Evolutionary conservation across 768 basidiomycete genomes (phyloP), one percentile per base, ranked within the genome.

Genomic region (Pleurotus sapidus): DNA sequence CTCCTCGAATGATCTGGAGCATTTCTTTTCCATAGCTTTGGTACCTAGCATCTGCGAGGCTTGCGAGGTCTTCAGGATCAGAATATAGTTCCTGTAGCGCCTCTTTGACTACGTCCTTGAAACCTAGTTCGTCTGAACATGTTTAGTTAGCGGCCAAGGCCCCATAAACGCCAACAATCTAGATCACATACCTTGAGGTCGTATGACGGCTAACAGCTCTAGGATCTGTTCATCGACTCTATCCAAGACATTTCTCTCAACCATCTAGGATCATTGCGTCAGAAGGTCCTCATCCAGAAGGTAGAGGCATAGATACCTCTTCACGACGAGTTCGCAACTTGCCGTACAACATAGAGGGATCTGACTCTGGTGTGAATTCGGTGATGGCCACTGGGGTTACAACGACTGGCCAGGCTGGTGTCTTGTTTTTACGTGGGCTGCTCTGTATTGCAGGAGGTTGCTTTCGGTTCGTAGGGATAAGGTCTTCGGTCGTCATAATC

Each of bases 51-150:
- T 74, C 65, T 0, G 68, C 68, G 37, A 67, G 49, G 34, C 77
- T 70, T 45, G 71, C 63, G 11, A 77, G 79, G 57, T 80, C 71
- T 66, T 80, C 69, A 80, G 82, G 82, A 12, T 72, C 71, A 4
- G 69, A 65, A 23, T 71, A 70, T 23, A 87, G 61, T 59, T 82
- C 77, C 20, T 74, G 68, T 6, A 80, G 71, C 14, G 80, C 73
- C 3, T 39, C 37, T 37, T 61, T 65, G 42, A 93, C 72, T 49
- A 61, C 61, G 17, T 64, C 56, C 42, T 67, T 70, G 61, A 79
- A 77, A 7, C 70, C 59, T 17, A 68, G 59, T 49, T 72, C 75
- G 60, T 79, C 78, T 74, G 48, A 34, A 34, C 8, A 34, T 11
- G 30, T 11, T 34, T 11, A 34, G 11, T 34, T 11, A 8, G 30